These are phyloP conservation scores for Sphagnum magellanicum DNA, from an alignment of 228 moss, liverwort and hornwort genomes.

Conservation along the genomic window DNA sequence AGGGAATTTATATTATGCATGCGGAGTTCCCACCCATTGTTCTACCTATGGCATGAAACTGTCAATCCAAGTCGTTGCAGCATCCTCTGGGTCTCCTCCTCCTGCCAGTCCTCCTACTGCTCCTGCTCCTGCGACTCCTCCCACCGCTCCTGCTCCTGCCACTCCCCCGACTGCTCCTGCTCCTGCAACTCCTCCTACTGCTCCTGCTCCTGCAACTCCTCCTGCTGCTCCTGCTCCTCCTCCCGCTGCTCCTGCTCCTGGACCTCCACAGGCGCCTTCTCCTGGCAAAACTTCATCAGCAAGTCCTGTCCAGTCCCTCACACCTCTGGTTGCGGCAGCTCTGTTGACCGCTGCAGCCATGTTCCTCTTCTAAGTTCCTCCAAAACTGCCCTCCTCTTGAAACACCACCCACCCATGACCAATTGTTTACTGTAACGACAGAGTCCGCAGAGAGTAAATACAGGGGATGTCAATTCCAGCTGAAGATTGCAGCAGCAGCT, in stretches of 20 bases:
- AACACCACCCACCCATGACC: too few relatives aligned
- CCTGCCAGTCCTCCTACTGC: background rate
- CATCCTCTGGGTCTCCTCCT: background rate
- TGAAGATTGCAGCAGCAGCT: too few relatives aligned
- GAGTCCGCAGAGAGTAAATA: too few relatives aligned
- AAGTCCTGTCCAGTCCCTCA: too few relatives aligned
- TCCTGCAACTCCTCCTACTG: background rate
- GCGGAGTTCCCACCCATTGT: conserved; percentile 20
- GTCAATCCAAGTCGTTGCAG: conserved; percentile 14
- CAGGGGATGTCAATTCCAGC: too few relatives aligned
- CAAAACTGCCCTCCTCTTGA: too few relatives aligned
- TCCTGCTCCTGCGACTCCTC: background rate
- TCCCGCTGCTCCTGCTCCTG: background rate
- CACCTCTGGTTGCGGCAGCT: too few relatives aligned
- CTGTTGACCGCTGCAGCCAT: too few relatives aligned
- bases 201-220: background rate
- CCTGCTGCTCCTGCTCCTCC: background rate
- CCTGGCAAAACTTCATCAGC: background rate
- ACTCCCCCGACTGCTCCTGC: background rate
- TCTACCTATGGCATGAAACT: conserved; percentile 33
- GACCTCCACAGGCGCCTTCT: background rate
- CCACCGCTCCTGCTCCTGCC: background rate
- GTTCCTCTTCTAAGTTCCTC: too few relatives aligned
- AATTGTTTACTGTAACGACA: too few relatives aligned
- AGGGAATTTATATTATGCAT: conserved; percentile 31